Evolutionary conservation across 2,329 filamentous ascomycete species (phyloP), one percentile per base, ranked within the genome.

Genomic region (Rhynchosporium graminicola): DNA sequence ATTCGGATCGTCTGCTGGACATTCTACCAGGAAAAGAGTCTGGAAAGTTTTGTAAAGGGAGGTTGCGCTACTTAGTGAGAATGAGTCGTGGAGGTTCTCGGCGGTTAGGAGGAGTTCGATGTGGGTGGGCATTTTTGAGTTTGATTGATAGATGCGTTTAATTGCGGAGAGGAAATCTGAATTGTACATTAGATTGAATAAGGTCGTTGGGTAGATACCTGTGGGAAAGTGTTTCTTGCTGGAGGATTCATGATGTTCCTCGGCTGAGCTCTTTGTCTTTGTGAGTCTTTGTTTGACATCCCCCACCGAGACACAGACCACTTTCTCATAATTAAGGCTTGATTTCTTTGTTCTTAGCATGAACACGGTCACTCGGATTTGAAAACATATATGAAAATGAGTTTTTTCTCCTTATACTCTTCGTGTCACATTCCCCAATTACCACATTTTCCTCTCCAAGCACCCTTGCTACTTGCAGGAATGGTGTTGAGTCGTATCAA

Each of bases 11-110:
- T n/a, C 38, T 7, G 28, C 10, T 1, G 54, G 40, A 26, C 13
- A 46, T 20, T 57, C 40, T 10, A 57, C 45, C 3, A 43, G 13
- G 40, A 57, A 57, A 28, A 57, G 54, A 1, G 38, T n/a, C n/a
- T 57, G 54, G 13, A 57, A 46, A 2, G 13, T 57, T 31, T 57
- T 43, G n/a, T 57, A 57, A 12, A 46, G 40, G 2, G 40, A 57
- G 12, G 38, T 10, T 13, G 40, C n/a, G 12, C 3, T n/a, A 3
- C 26, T 33, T 13, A 36, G 40, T 3, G 54, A 28, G 26, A 57
- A 40, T 10, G 52, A 43, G 20, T 10, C 26, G 3, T 33, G 40
- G 3, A 46, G 40, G 4, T 45, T 57, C 15, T 43, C 3, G 2
- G 26, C n/a, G 3, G 38, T 4, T 12, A 57, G 13, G 26, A 45